Conservation (phyloP, 352 stramenopile species). For the Globisporangium lucens region DNA sequence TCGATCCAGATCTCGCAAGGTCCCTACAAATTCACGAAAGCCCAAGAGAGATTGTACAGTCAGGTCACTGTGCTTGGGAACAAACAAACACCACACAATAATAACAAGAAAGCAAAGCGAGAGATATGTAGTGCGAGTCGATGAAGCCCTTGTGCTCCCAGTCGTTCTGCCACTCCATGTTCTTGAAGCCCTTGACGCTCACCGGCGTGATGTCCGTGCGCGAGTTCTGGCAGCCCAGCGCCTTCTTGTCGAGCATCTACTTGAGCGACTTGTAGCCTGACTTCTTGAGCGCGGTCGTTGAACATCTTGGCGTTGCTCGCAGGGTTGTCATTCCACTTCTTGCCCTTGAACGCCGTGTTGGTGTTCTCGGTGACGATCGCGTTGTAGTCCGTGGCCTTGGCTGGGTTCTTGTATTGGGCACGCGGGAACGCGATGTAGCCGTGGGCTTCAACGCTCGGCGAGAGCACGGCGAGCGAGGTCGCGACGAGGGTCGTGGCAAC, state of each 20-base stretch:
- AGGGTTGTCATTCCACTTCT: conserved; percentile 52
- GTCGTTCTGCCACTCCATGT: conserved; percentile 52
- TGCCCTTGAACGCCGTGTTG: conserved; percentile 33
- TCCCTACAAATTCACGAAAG: background rate
- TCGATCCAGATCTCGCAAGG: conserved; percentile 53
- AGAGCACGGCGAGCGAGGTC: background rate
- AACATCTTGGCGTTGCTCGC: conserved; percentile 42
- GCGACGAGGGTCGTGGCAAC: background rate
- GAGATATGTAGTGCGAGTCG: conserved; percentile 29
- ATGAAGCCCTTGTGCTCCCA: conserved; percentile 39
- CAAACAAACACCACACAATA: background rate
- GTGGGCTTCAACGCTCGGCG: conserved; percentile 25
- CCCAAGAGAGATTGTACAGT: background rate
- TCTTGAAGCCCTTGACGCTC: conserved; percentile 30
- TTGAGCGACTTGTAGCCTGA: conserved; percentile 30
- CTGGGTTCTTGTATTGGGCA: conserved; percentile 33
- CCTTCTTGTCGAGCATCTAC: conserved; percentile 32
- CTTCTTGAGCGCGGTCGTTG: conserved; percentile 30
- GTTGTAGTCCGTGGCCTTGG: conserved; percentile 38
- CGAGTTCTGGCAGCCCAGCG: conserved; percentile 25
- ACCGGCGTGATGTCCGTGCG: conserved; percentile 23
- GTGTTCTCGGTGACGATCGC: conserved; percentile 8
- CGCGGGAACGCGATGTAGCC: conserved; percentile 46
- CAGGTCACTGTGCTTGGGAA: background rate
- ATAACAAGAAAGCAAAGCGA: background rate